phyloP scores from a whole-genome alignment of 495 filamentous ascomycete species.

The Sphaerosporella brunnea region DNA sequence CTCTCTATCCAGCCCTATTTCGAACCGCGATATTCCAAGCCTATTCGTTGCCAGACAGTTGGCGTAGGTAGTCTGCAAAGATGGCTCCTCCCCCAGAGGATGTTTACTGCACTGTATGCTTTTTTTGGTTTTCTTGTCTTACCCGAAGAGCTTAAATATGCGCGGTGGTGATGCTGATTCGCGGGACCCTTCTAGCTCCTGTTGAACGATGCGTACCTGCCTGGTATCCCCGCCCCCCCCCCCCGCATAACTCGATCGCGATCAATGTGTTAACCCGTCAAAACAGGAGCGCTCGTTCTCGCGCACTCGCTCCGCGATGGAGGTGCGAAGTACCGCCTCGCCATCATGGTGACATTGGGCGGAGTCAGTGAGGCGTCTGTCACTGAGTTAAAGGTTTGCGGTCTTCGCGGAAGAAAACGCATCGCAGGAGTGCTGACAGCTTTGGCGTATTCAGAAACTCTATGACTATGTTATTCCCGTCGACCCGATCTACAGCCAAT shows the following conservation, averaged over 20 bases:
- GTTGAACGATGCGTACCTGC: conserved; percentile 75
- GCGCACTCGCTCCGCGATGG: conserved; percentile 89
- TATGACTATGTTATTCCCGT: conserved; percentile 86
- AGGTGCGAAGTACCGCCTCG: conserved; percentile 70
- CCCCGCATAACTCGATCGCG: too few relatives aligned
- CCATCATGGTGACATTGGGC: conserved; percentile 64
- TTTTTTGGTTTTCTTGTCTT: conserved; percentile 4
- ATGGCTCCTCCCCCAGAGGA: conserved; percentile 5
- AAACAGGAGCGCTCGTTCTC: conserved; percentile 73
- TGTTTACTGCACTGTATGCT: conserved; percentile 24
- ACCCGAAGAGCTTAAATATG: too few relatives aligned
- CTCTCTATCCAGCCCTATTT: too few relatives aligned
- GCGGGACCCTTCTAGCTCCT: conserved; percentile 37
- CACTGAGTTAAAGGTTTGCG: conserved; percentile 53
- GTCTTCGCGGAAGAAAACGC: too few relatives aligned
- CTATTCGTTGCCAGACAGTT: too few relatives aligned
- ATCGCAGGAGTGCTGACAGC: not conserved
- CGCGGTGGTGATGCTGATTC: conserved; percentile 10
- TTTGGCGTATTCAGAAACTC: conserved; percentile 38
- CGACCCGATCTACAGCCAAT: conserved; percentile 51
- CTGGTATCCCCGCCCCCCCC: conserved; percentile 38
- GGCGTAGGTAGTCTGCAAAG: not conserved
- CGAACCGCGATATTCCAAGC: too few relatives aligned
- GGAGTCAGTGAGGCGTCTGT: conserved; percentile 53
- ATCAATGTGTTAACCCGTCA: too few relatives aligned